Conservation (phyloP, 2,329 filamentous ascomycete genomes). For the Trichoderma hamatum region DNA sequence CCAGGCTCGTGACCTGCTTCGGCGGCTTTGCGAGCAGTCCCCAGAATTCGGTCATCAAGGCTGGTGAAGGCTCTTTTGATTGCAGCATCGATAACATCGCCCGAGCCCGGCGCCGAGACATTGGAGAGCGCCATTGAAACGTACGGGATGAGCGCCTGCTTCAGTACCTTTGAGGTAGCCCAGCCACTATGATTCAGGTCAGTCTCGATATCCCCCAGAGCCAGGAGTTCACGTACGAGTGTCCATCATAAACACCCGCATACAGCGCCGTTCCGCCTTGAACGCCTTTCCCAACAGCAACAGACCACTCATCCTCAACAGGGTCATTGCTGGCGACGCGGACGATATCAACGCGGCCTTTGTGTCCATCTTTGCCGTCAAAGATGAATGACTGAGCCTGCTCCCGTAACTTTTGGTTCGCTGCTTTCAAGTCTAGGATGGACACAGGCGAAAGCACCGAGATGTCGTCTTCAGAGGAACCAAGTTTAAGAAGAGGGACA, state of each 20-base stretch:
- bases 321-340: slow-evolving; percentile 42
- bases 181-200: slow-evolving; percentile 41
- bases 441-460: slow-evolving; percentile 36
- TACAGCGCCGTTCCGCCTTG: slow-evolving; percentile 37
- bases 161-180: slow-evolving; percentile 47
- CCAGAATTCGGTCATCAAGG: slow-evolving; percentile 60
- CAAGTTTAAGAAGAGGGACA: slow-evolving; percentile 19
- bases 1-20: slow-evolving; percentile 36
- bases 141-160: slow-evolving; percentile 46
- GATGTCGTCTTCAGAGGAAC: slow-evolving; percentile 32
- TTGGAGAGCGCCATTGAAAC: slow-evolving; percentile 43
- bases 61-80: slow-evolving; percentile 61
- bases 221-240: slow-evolving; percentile 44
- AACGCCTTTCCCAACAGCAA: slow-evolving; percentile 39
- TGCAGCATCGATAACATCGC: slow-evolving; percentile 53
- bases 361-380: slow-evolving; percentile 31
- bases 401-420: slow-evolving; percentile 39
- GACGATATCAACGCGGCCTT: slow-evolving; percentile 41
- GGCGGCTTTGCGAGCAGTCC: slow-evolving; percentile 40
- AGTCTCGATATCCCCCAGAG: not conserved
- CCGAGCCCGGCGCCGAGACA: slow-evolving; percentile 41
- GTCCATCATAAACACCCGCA: slow-evolving; percentile 53
- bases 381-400: slow-evolving; percentile 39
- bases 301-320: slow-evolving; percentile 43
- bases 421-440: slow-evolving; percentile 34